Percentiles rank a stretch among this genome's conserved stretches.
phyloP scores from a whole-genome alignment of 2,329 filamentous ascomycete genomes.

The Pseudogymnoascus sp. region DNA sequence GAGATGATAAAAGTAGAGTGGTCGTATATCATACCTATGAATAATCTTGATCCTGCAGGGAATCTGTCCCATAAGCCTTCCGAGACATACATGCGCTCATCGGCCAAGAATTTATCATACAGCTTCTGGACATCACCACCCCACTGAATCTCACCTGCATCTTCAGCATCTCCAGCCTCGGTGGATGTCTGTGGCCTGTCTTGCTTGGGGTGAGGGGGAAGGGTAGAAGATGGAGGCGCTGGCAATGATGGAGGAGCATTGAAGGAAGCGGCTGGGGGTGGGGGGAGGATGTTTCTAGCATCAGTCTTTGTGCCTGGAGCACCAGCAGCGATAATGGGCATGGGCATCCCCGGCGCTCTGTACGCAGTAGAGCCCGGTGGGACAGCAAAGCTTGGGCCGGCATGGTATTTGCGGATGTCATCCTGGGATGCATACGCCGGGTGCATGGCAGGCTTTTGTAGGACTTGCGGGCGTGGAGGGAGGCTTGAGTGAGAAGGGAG shows the following conservation, averaged over 20 bases:
- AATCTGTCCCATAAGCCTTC: slow-evolving; percentile 79
- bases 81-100: slow-evolving; percentile 68
- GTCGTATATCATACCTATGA: slow-evolving; percentile 57
- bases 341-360: slow-evolving; percentile 25
- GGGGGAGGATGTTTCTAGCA: slow-evolving; percentile 27
- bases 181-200: slow-evolving; percentile 16
- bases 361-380: slow-evolving; percentile 22
- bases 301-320: slow-evolving; percentile 29
- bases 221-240: slow-evolving; percentile 17
- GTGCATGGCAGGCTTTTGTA: slow-evolving; percentile 11
- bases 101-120: slow-evolving; percentile 65
- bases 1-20: not conserved
- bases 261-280: slow-evolving; percentile 28
- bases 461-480: slow-evolving; percentile 28
- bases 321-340: slow-evolving; percentile 26
- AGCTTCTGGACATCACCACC: slow-evolving; percentile 51
- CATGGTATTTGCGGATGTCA: slow-evolving; percentile 28
- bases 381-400: slow-evolving; percentile 22
- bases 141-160: slow-evolving; percentile 29
- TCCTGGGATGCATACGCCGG: slow-evolving; percentile 22
- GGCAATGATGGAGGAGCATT: slow-evolving; percentile 18
- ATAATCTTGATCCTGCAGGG: slow-evolving; percentile 67
- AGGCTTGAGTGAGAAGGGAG: slow-evolving; percentile 30
- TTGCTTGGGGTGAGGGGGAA: slow-evolving; percentile 20
- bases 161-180: slow-evolving; percentile 19